These are phyloP conservation scores for Solidago caesia DNA, from an alignment of 129 eudicot genomes.

Conservation along the genomic window DNA sequence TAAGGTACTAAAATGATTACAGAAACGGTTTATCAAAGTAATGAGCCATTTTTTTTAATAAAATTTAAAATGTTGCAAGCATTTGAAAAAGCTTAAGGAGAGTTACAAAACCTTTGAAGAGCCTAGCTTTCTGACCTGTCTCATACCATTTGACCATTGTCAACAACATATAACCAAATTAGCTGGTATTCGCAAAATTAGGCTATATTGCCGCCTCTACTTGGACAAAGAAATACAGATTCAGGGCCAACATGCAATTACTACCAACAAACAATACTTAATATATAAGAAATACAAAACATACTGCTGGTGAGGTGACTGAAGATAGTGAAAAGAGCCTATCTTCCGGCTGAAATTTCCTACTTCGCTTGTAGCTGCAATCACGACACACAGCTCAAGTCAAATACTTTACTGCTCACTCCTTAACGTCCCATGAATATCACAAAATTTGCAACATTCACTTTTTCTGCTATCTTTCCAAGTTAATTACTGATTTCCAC, in stretches of 20 bases:
- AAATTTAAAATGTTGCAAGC: not conserved
- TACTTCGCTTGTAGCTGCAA: slow-evolving; percentile 82
- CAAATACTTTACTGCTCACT: not conserved
- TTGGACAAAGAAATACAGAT: not conserved
- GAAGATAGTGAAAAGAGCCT: slow-evolving; percentile 90
- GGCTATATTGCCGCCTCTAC: not conserved
- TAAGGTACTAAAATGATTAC: not conserved
- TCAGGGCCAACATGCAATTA: not conserved
- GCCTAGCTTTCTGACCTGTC: not conserved
- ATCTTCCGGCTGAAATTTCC: slow-evolving; percentile 95
- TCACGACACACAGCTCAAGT: slow-evolving; percentile 1
- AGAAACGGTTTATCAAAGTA: not conserved
- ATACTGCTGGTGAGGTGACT: slow-evolving; percentile 92
- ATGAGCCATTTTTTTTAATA: not conserved
- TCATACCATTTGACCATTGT: not conserved
- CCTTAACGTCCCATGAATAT: not conserved
- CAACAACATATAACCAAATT: not conserved
- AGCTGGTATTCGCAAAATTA: not conserved
- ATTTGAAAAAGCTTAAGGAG: not conserved
- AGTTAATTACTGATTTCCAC: not conserved
- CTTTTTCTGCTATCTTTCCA: not conserved
- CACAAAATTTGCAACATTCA: not conserved
- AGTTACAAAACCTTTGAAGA: not conserved
- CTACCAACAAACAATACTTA: not conserved
- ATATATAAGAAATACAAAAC: slow-evolving; percentile 17